Evolutionary conservation across 108 stramenopile species (phyloP).

Genomic region (Ochromonas danica): DNA sequence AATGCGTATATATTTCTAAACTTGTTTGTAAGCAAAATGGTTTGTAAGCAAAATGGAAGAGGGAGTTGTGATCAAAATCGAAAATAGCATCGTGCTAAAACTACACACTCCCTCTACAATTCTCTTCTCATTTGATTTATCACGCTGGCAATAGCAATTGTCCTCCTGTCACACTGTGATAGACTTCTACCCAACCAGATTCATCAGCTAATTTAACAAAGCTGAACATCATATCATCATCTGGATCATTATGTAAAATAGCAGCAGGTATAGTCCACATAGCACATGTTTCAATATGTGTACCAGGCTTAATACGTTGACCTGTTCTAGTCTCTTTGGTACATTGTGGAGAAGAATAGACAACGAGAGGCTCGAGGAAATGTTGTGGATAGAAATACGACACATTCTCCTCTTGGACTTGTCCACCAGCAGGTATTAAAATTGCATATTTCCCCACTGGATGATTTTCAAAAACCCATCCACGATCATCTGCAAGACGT

Average conservation of each 20-base stretch:
- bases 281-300: neutral
- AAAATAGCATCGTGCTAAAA: too few relatives aligned
- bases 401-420: neutral
- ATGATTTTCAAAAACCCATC: slow-evolving; percentile 40
- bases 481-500: slow-evolving; percentile 46
- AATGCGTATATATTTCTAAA: too few relatives aligned
- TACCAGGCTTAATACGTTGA: neutral
- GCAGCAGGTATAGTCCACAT: neutral
- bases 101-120: too few relatives aligned
- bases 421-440: neutral
- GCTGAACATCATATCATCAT: neutral
- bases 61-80: too few relatives aligned
- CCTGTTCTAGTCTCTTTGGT: neutral
- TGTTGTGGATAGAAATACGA: neutral
- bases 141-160: too few relatives aligned
- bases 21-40: too few relatives aligned
- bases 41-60: too few relatives aligned
- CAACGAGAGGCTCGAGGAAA: neutral
- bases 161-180: neutral
- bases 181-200: neutral
- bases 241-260: neutral
- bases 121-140: too few relatives aligned
- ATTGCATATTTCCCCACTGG: slow-evolving; percentile 12
- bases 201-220: neutral
- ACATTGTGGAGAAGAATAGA: neutral